Evolutionary conservation across 495 filamentous ascomycete genomes (phyloP).

Genomic region (Friedmanniomyces simplex): DNA sequence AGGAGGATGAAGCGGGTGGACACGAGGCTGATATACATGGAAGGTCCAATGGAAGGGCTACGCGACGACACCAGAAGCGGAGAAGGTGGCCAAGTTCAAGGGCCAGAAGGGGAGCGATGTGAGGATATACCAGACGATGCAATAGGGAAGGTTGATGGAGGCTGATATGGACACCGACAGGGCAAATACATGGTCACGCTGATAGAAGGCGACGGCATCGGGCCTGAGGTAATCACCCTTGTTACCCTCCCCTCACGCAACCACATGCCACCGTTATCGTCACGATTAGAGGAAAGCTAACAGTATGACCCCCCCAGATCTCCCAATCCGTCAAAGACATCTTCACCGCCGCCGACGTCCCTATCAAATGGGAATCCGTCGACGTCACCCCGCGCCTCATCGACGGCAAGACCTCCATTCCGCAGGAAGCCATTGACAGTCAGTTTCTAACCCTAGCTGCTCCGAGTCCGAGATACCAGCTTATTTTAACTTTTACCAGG

Average conservation of each 20-base stretch:
- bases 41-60: constrained; percentile 34
- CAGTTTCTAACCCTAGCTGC: too few relatives aligned
- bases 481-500: constrained; percentile 26
- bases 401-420: constrained; percentile 86
- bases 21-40: not conserved
- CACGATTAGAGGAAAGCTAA: not conserved
- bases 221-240: constrained; percentile 39
- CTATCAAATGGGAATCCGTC: constrained; percentile 92
- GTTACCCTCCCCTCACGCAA: too few relatives aligned
- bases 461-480: too few relatives aligned
- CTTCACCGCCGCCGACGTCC: constrained; percentile 85
- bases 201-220: constrained; percentile 98
- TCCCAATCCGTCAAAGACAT: constrained; percentile 96
- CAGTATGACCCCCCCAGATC: constrained; percentile 51
- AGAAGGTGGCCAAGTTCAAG: constrained; percentile 84
- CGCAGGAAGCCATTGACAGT: constrained; percentile 74
- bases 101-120: constrained; percentile 82
- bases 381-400: constrained; percentile 89
- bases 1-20: not conserved
- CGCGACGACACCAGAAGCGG: constrained; percentile 42
- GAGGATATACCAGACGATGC: constrained; percentile 29
- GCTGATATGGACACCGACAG: constrained; percentile 37
- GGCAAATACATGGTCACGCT: constrained; percentile 91
- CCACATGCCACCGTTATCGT: not conserved
- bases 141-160: constrained; percentile 27